These are phyloP conservation scores for Aspergillus heteromorphus DNA, from an alignment of 495 filamentous ascomycete genomes.

Conservation along the genomic window DNA sequence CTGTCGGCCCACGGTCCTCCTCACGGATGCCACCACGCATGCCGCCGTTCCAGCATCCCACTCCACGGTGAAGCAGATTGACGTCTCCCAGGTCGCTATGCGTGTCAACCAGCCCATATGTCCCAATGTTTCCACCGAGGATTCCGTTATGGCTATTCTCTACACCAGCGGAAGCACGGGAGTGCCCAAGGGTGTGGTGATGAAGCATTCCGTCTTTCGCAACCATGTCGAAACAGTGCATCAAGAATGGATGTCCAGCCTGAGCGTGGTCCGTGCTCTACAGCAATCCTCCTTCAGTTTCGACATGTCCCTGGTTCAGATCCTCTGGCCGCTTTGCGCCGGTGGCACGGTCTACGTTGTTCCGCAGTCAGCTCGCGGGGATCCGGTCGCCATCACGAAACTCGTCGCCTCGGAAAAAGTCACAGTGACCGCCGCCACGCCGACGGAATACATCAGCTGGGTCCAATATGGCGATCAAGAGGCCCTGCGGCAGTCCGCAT, in stretches of 20 bases:
- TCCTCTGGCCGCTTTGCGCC: conserved; percentile 14
- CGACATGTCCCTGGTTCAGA: conserved; percentile 23
- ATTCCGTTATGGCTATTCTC: conserved; percentile 18
- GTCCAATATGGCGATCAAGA: conserved; percentile 16
- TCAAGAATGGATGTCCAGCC: conserved; percentile 27
- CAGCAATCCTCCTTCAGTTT: conserved; percentile 31
- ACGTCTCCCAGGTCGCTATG: neutral
- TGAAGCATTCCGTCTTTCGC: conserved; percentile 20
- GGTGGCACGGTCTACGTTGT: conserved; percentile 15
- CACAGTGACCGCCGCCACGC: conserved; percentile 33
- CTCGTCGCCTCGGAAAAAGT: conserved; percentile 25
- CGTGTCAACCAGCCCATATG: neutral
- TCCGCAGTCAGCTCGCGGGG: neutral
- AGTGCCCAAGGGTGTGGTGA: conserved; percentile 30
- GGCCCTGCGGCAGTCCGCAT: neutral
- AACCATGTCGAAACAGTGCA: conserved; percentile 24
- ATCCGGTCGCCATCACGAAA: conserved; percentile 15
- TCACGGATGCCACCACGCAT: neutral
- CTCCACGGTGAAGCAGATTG: neutral
- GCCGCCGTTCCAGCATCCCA: neutral
- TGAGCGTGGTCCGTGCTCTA: conserved; percentile 10
- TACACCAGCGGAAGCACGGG: conserved; percentile 35
- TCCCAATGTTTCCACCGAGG: conserved; percentile 2
- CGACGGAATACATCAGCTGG: conserved; percentile 35
- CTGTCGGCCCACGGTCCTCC: conserved; percentile 16